These are phyloP conservation scores for Barbatosphaeria neglecta DNA, from an alignment of 495 filamentous ascomycete genomes.

Conservation along the genomic window DNA sequence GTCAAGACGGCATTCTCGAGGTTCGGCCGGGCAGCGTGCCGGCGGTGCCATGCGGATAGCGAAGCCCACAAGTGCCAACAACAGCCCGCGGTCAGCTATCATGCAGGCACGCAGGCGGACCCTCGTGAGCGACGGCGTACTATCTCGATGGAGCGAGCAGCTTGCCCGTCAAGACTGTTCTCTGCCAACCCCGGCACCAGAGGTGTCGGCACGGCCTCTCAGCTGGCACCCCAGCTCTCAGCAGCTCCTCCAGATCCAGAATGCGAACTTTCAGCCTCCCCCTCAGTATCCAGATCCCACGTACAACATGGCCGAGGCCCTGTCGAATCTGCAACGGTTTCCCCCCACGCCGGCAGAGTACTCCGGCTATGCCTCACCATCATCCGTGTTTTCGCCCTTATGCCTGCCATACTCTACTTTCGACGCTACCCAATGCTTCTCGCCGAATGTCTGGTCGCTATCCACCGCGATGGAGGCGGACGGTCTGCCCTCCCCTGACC, in stretches of 20 bases:
- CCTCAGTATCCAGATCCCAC: slow-evolving; percentile 14
- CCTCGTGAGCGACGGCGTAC: slow-evolving; percentile 37
- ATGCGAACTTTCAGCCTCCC: slow-evolving; percentile 18
- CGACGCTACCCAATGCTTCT: slow-evolving; percentile 10
- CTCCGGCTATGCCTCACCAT: slow-evolving; percentile 35
- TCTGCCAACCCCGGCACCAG: slow-evolving; percentile 15
- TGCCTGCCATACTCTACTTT: slow-evolving; percentile 19
- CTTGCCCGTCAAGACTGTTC: slow-evolving; percentile 23
- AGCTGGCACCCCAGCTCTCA: slow-evolving; percentile 59
- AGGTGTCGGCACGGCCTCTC: slow-evolving; percentile 38
- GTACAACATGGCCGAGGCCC: slow-evolving; percentile 23
- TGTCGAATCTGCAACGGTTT: slow-evolving; percentile 25
- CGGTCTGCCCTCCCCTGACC: slow-evolving; percentile 8
- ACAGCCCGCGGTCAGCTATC: slow-evolving; percentile 48
- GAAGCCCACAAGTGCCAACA: slow-evolving; percentile 59
- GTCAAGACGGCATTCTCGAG: slow-evolving; percentile 28
- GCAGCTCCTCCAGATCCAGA: slow-evolving; percentile 14
- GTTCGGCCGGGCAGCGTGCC: slow-evolving; percentile 25
- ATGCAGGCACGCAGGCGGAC: slow-evolving; percentile 42
- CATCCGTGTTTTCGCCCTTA: slow-evolving; percentile 27
- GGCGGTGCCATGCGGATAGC: slow-evolving; percentile 41
- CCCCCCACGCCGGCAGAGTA: slow-evolving; percentile 29
- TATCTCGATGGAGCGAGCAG: slow-evolving; percentile 21
- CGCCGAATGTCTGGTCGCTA: slow-evolving; percentile 5
- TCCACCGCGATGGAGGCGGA: neutral